Evolutionary conservation across 345 rosid species (phyloP), one percentile per base, ranked within the genome.

Genomic region (Pugionium dolabratum): DNA sequence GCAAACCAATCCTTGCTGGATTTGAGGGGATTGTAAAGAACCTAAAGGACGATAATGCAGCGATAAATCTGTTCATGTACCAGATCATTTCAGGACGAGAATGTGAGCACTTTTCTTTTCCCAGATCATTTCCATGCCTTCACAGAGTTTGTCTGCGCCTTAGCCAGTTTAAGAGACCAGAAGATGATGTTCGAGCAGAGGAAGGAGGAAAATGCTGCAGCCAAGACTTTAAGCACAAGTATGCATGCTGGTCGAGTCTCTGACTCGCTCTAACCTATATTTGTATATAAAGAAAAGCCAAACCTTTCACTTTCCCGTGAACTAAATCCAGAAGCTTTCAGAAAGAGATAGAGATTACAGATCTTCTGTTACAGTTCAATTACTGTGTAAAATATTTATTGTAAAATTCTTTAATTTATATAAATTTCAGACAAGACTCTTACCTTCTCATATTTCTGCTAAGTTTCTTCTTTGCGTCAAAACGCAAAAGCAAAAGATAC

Each of bases 31-130:
- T 89, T 32, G 79, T 59, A 75, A 79, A 84, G 59, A 82, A 74
- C 7, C 5, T 82, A 45, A 57, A 39, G 0, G 76, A 75, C 9
- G 83, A 73, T 30, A 80, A 67, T 18, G 44, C 68, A 54, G 45
- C 6, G 3, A 46, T 82, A 3, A 79, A 75, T 43, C 50, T 77
- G 73, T 87, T 87, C 72, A 78, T 77, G 27, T 87, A 85, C 67
- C 91, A 87, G 18, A 18, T 18, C 18, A 18, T 18, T 18, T 18
- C 18, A 18, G 18, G 18, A 18, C 18, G 74, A 81, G 97, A 69
- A 90, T 87, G 90, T 91, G 94, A 61, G 94, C 90, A 3, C 74
- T 71, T 48, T 87, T 90, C 79, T 90, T 90, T 78, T 85, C 94
- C 97, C 94, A 0, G 91, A 84, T 33, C 94, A 90, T 77, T 85